A percentile compares a stretch with the other conserved stretches of the same genome.
Evolutionary conservation across 2,329 filamentous ascomycete species (phyloP).

Genomic region (Trichoderma harzianum): DNA sequence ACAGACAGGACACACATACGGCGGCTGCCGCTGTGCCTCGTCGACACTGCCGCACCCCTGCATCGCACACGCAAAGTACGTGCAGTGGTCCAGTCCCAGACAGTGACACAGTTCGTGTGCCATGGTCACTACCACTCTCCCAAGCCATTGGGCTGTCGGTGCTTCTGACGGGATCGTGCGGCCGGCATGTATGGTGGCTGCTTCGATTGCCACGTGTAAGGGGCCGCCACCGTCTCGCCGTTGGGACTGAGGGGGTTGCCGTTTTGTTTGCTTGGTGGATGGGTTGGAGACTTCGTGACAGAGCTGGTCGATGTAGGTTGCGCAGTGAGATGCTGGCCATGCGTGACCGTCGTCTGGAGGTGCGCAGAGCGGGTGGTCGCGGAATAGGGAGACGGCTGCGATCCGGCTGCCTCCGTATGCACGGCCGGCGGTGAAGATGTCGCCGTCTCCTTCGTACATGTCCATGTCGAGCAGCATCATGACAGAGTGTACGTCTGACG

Average conservation of each 20-base stretch:
- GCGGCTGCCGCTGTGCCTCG: conserved; percentile 61
- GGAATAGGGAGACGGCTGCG: conserved; percentile 57
- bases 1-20: conserved; percentile 60
- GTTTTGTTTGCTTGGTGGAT: not conserved
- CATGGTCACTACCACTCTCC: conserved; percentile 53
- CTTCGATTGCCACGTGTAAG: conserved; percentile 29
- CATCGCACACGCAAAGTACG: conserved; percentile 63
- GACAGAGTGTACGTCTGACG: conserved; percentile 56
- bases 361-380: conserved; percentile 53
- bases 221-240: not conserved
- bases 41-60: conserved; percentile 54
- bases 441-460: conserved; percentile 62
- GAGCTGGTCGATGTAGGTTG: conserved; percentile 42
- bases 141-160: conserved; percentile 52
- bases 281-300: conserved; percentile 24
- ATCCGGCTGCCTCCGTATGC: conserved; percentile 64
- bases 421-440: conserved; percentile 64
- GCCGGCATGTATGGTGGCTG: conserved; percentile 30
- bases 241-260: not conserved
- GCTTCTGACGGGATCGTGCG: conserved; percentile 24
- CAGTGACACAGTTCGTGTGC: conserved; percentile 67
- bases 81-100: conserved; percentile 63
- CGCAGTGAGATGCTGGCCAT: conserved; percentile 65
- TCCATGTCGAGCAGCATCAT: conserved; percentile 59
- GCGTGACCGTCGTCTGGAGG: conserved; percentile 47